Evolutionary conservation across 441 rosid genomes (phyloP).

Genomic region (Raphanus hybrid): DNA sequence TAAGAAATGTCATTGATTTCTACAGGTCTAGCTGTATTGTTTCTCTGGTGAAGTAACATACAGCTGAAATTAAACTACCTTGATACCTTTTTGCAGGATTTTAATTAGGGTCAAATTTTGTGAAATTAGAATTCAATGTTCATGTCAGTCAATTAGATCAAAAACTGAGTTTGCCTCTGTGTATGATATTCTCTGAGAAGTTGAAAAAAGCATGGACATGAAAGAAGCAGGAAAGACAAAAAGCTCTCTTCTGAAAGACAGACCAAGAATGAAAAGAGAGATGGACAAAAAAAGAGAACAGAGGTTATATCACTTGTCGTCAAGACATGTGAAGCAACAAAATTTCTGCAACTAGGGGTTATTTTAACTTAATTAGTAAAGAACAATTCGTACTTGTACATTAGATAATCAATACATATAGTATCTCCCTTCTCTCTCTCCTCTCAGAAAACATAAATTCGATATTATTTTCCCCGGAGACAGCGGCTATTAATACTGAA

Average conservation of each 20-base stretch:
- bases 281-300: constrained; percentile 33
- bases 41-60: constrained; percentile 9
- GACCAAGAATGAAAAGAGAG: constrained; percentile 35
- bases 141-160: constrained; percentile 33
- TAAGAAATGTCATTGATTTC: not conserved
- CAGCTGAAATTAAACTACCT: constrained; percentile 16
- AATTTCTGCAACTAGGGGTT: constrained; percentile 13
- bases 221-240: constrained; percentile 28
- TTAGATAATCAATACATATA: constrained; percentile 9
- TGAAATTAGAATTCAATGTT: constrained; percentile 32
- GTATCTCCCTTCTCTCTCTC: not conserved
- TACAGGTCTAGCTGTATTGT: constrained; percentile 11
- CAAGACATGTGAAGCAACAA: constrained; percentile 3
- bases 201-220: constrained; percentile 31
- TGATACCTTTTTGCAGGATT: constrained; percentile 16
- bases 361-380: constrained; percentile 20
- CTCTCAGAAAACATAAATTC: constrained; percentile 37
- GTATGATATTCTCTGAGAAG: constrained; percentile 29
- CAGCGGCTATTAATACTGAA: constrained; percentile 75
- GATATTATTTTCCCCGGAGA: constrained; percentile 52
- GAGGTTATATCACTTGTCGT: constrained; percentile 24
- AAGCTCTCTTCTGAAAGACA: constrained; percentile 26
- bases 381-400: constrained; percentile 19
- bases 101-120: constrained; percentile 26
- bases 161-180: constrained; percentile 33